Conservation (phyloP, 495 filamentous ascomycete genomes). For the Hypoxylon rickii region DNA sequence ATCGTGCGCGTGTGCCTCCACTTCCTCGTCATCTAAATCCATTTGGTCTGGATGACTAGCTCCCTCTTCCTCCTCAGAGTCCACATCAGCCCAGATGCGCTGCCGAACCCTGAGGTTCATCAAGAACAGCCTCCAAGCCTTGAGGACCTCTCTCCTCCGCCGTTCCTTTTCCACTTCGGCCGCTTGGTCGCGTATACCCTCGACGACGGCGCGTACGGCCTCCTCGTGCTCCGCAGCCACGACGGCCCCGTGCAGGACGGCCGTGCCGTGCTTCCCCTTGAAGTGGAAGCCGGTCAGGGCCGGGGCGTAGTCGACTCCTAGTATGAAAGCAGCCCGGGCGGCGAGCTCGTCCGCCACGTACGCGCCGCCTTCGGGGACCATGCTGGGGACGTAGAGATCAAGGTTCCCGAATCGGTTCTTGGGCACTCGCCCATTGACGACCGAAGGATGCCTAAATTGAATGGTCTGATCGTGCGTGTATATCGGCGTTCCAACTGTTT, state of each 20-base stretch:
- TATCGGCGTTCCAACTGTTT: constrained; percentile 57
- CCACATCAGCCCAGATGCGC: constrained; percentile 63
- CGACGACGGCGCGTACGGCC: constrained; percentile 69
- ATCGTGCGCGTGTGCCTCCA: constrained; percentile 16
- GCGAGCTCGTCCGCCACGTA: constrained; percentile 68
- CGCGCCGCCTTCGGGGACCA: constrained; percentile 82
- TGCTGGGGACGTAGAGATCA: constrained; percentile 88
- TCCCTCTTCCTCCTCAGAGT: constrained; percentile 46
- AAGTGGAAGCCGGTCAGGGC: constrained; percentile 92
- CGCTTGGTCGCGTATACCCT: constrained; percentile 64
- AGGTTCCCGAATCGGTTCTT: constrained; percentile 88
- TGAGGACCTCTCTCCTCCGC: constrained; percentile 61
- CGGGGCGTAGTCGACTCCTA: constrained; percentile 85
- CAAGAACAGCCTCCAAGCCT: constrained; percentile 77
- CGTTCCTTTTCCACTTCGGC: constrained; percentile 60
- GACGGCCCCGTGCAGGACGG: constrained; percentile 75
- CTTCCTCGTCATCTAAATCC: constrained; percentile 18
- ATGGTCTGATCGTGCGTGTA: constrained; percentile 80
- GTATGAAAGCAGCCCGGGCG: constrained; percentile 70
- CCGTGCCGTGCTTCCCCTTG: constrained; percentile 78
- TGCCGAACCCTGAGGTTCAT: constrained; percentile 76
- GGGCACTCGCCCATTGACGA: constrained; percentile 74
- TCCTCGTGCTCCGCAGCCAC: constrained; percentile 72
- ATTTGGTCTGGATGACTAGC: constrained; percentile 7
- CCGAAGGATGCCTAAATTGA: constrained; percentile 73